phyloP scores from a whole-genome alignment of 129 eudicot genomes.

The Pseudognaphalium luteoalbum region DNA sequence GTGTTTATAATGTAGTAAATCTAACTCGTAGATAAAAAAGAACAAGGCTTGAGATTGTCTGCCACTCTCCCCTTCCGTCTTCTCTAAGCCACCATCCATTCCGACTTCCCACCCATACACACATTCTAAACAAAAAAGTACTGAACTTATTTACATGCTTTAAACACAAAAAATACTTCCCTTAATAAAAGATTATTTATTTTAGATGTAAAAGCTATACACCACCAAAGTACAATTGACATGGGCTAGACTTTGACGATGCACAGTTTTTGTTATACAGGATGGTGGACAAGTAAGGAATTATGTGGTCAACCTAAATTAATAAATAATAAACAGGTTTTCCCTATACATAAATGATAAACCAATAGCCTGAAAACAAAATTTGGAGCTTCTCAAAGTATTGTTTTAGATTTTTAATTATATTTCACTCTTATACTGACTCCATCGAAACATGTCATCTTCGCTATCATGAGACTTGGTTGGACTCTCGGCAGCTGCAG shows the following conservation, averaged over 20 bases:
- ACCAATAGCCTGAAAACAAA: neutral
- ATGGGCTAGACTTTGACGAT: neutral
- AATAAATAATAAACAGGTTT: neutral
- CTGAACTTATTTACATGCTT: neutral
- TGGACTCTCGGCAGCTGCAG: constrained; percentile 42
- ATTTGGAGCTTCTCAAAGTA: neutral
- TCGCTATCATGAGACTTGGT: constrained; percentile 47
- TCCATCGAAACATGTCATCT: constrained; percentile 52
- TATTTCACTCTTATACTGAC: constrained; percentile 54
- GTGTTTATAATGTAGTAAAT: no score
- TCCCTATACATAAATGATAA: neutral
- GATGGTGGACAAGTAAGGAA: neutral
- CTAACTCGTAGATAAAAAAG: no score
- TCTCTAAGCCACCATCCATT: no score
- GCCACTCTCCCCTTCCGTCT: no score
- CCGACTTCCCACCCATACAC: neutral
- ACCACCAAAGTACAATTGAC: neutral
- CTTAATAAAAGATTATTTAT: neutral
- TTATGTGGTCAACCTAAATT: constrained; percentile 1
- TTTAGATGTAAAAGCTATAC: neutral
- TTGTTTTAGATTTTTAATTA: constrained; percentile 5
- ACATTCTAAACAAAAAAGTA: neutral
- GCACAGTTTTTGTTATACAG: neutral
- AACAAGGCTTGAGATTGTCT: no score
- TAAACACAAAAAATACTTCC: no score